These are phyloP conservation scores for Leccinum sublutescens DNA, from an alignment of 768 basidiomycete species.

Conservation along the genomic window DNA sequence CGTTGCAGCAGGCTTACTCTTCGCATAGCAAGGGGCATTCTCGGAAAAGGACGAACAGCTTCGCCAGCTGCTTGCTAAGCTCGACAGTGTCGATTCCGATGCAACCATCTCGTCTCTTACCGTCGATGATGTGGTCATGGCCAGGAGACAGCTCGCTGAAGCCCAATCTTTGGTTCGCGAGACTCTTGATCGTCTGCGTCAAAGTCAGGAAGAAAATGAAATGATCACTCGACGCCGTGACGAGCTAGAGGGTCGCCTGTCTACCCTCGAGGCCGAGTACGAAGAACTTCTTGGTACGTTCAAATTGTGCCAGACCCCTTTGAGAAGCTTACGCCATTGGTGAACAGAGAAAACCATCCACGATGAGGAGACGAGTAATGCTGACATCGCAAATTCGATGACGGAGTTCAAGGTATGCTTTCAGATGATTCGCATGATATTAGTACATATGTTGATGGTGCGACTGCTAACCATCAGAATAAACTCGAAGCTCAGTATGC, in stretches of 20 bases:
- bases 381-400: conserved; percentile 80
- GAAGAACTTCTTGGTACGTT: conserved; percentile 90
- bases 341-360: conserved; percentile 83
- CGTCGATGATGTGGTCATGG: conserved; percentile 73
- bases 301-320: neutral
- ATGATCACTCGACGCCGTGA: conserved; percentile 77
- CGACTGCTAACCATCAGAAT: conserved; percentile 46
- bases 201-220: conserved; percentile 92
- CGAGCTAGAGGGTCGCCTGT: conserved; percentile 81
- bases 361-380: conserved; percentile 83
- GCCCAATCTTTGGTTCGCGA: conserved; percentile 84
- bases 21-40: conserved; percentile 77
- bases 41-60: conserved; percentile 96
- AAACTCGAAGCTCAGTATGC: conserved; percentile 94
- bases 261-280: conserved; percentile 86
- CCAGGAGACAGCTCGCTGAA: conserved; percentile 86
- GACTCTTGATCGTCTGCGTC: conserved; percentile 83
- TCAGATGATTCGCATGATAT: conserved; percentile 1
- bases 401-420: conserved; percentile 79
- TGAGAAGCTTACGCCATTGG: conserved; percentile 10
- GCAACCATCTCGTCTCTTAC: conserved; percentile 55
- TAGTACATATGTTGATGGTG: neutral
- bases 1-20: conserved; percentile 5
- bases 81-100: conserved; percentile 76
- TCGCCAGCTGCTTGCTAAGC: conserved; percentile 76